Evolutionary conservation across 176 grass and related monocot species (phyloP), one percentile per base, ranked within the genome.

Genomic region (Microstegium vimineum): DNA sequence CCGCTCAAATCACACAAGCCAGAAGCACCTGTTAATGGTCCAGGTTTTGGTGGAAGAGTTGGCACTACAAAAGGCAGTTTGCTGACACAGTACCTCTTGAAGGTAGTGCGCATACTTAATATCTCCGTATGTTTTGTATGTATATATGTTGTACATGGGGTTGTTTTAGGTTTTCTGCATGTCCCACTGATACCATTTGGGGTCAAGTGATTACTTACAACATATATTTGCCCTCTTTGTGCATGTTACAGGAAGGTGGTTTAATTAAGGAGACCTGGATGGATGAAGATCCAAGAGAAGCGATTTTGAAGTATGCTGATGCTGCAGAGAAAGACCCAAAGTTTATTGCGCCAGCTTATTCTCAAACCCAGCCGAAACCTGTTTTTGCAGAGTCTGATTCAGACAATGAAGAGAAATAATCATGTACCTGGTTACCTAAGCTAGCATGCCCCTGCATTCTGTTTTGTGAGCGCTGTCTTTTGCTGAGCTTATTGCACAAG

Each of bases 281-380:
- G 95, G 90, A 98, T 10, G 95, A 98, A 82, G 95, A 98, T 91
- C 92, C 95, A 86, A 94, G 95, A 81, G 95, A 98, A 67, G 95
- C 95, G 49, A 95, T 98, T 87, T 86, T 98, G 38, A 95, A 98
- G 73, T 93, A 93, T 85, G 95, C 95, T 77, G 95, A 98, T 85
- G 92, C 54, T 78, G 95, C 92, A n/a, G 87, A 87, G 84, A 90
- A 95, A 70, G 95, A 98, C 60, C 92, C 95, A 5, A 94, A 95
- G 75, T 95, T 84, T 67, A 98, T 98, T 87, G 92, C 92, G 8
- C 92, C 92, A 81, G 92, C 95, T 72, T 95, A 98, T 93, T 89
- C 95, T 43, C 69, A 98, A 75, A 95, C 95, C 27, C 95, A 98
- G 71, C 95, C 92, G 0, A 88, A 95, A 81, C 89, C 92, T 76